Evolutionary conservation across 192 early-diverging fungal genomes (phyloP), one percentile per base, ranked within the genome.

Genomic region (Coemansia umbellata): DNA sequence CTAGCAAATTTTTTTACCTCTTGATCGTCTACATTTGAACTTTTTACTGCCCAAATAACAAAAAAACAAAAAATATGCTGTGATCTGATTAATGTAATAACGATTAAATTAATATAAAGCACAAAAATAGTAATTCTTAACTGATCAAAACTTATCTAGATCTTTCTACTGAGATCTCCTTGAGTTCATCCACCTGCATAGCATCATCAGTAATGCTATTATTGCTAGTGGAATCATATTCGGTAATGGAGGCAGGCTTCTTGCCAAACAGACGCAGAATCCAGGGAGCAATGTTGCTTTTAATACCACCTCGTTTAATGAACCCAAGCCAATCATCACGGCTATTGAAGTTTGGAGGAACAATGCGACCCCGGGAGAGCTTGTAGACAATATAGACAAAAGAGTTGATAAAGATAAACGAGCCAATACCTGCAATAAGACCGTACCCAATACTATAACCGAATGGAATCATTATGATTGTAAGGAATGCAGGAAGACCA

Each of bases 381-480:
- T 79, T 86, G 50, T 80, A 67, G 3, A 89, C 21, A 28, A 87
- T 28, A 18, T 43, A 83, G 18, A 82, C 78, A 5, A 77, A 49
- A 31, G 78, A 78, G 66, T 91, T 89, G 68, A 91, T 84, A 36
- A 83, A 62, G 15, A 88, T 68, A 28, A 85, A 88, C 5, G 84
- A 79, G 24, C 85, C 58, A 26, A 91, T 65, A 18, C 89, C 89
- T 27, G 79, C 83, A 44, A 91, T 84, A 19, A 91, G 73, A 50
- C 89, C 87, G 68, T 91, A 87, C 13, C 87, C 87, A 52, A 91
- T 87, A 33, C 81, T 84, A 81, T 91, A 91, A 17, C 86, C 85
- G 42, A 91, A 63, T 6, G 89, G 89, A 66, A 91, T 90, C 63
- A 91, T 60, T 35, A 82, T 80, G 32, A 91, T 78, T 13, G 85